Evolutionary conservation across 257 asterid species (phyloP).

Genomic region (Echites panduratus): DNA sequence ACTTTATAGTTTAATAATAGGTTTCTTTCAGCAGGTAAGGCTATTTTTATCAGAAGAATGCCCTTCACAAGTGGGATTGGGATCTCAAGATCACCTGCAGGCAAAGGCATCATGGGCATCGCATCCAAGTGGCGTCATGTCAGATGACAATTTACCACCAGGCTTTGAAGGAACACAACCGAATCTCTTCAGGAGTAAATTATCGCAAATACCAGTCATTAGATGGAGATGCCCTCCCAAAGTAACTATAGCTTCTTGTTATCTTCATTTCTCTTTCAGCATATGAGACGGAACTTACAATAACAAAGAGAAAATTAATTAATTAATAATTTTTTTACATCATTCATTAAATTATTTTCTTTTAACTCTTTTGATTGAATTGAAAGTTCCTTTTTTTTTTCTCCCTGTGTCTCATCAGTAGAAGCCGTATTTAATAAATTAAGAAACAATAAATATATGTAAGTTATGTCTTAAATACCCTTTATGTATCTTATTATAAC

Average conservation of each 20-base stretch:
- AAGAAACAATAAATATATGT: too few relatives aligned
- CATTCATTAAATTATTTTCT: background rate
- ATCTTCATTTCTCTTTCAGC: background rate
- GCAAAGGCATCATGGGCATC: constrained; percentile 54
- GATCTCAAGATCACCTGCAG: constrained; percentile 80
- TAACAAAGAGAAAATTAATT: background rate
- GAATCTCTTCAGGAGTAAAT: constrained; percentile 38
- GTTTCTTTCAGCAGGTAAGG: constrained; percentile 48
- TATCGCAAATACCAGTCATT: constrained; percentile 59
- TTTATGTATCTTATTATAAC: too few relatives aligned
- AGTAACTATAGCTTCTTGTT: constrained; percentile 20
- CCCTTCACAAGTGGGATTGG: constrained; percentile 74
- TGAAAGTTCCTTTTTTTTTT: background rate
- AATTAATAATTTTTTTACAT: background rate
- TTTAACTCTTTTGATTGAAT: background rate
- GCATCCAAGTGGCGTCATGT: constrained; percentile 34
- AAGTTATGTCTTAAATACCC: too few relatives aligned
- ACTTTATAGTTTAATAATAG: constrained; percentile 2
- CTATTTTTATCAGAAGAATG: constrained; percentile 74
- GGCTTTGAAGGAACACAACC: constrained; percentile 77
- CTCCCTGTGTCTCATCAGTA: too few relatives aligned
- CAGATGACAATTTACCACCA: constrained; percentile 81
- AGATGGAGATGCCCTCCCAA: constrained; percentile 74
- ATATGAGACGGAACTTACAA: background rate
- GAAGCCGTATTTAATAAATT: too few relatives aligned